Conservation (phyloP, 108 stramenopile species). For the Schizochytrium sp. region DNA sequence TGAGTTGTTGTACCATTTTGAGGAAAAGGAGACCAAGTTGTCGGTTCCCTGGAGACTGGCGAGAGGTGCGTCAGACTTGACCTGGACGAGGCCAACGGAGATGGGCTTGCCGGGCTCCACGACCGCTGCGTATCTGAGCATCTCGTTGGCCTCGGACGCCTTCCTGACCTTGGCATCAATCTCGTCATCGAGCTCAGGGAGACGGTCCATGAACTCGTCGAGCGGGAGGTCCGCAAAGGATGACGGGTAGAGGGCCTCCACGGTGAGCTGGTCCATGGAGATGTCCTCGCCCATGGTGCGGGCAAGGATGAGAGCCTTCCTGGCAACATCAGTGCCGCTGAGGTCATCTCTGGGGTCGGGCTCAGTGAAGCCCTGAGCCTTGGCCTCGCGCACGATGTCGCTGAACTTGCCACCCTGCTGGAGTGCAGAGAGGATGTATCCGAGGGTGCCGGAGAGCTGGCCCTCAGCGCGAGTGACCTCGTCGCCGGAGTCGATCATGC, state of each 20-base stretch:
- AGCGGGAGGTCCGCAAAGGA: conserved; percentile 69
- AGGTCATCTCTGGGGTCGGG: conserved; percentile 78
- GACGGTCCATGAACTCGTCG: conserved; percentile 74
- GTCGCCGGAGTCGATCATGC: conserved; percentile 73
- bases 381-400: conserved; percentile 73
- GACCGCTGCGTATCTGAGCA: conserved; percentile 78
- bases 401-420: conserved; percentile 74
- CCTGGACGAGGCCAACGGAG: conserved; percentile 66
- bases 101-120: conserved; percentile 71
- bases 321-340: conserved; percentile 77
- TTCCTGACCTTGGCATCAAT: conserved; percentile 63
- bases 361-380: conserved; percentile 77
- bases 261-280: conserved; percentile 69
- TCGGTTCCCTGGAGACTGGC: conserved; percentile 75
- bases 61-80: conserved; percentile 60
- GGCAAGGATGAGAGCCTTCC: conserved; percentile 80
- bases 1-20: conserved; percentile 72
- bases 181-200: conserved; percentile 68
- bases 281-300: conserved; percentile 71
- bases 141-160: conserved; percentile 66
- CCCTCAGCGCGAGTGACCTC: conserved; percentile 72
- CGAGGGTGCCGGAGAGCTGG: conserved; percentile 75
- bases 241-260: conserved; percentile 74
- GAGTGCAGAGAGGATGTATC: conserved; percentile 74
- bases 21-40: conserved; percentile 76